Evolutionary conservation across 345 rosid genomes (phyloP).

Genomic region (Arabidopsis arenosa): DNA sequence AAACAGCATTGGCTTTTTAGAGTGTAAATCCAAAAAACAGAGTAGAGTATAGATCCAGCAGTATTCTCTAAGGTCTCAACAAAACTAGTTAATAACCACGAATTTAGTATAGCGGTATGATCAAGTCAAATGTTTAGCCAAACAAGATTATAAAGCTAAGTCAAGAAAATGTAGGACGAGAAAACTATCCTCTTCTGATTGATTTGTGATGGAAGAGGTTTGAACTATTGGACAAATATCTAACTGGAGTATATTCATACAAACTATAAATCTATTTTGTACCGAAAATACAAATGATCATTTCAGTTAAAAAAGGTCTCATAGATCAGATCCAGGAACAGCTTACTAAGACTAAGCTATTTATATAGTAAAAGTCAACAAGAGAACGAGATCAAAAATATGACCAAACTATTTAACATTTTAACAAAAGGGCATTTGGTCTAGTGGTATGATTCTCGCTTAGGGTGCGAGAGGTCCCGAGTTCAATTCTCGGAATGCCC

Average conservation of each 20-base stretch:
- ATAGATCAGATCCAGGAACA: not conserved
- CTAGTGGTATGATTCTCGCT: constrained; percentile 91
- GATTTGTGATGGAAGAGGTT: not conserved
- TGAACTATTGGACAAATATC: not conserved
- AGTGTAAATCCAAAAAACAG: not conserved
- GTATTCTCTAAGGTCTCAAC: not conserved
- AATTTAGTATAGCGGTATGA: not conserved
- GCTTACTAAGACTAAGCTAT: not conserved
- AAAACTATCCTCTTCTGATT: not conserved
- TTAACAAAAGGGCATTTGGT: constrained; percentile 68
- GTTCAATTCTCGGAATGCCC: constrained; percentile 87
- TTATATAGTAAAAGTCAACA: not conserved
- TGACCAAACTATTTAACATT: not conserved
- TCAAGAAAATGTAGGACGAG: not conserved
- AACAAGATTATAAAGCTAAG: not conserved
- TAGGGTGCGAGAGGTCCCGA: constrained; percentile 93
- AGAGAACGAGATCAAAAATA: not conserved
- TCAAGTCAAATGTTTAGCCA: not conserved
- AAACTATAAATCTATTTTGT: not conserved
- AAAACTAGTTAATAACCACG: no score
- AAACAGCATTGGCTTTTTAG: not conserved
- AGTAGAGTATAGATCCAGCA: not conserved
- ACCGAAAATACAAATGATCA: not conserved
- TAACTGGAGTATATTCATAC: not conserved
- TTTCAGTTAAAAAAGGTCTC: not conserved